Evolutionary conservation across 805 yeast genomes (phyloP).

Genomic region (Candida verbasci): DNA sequence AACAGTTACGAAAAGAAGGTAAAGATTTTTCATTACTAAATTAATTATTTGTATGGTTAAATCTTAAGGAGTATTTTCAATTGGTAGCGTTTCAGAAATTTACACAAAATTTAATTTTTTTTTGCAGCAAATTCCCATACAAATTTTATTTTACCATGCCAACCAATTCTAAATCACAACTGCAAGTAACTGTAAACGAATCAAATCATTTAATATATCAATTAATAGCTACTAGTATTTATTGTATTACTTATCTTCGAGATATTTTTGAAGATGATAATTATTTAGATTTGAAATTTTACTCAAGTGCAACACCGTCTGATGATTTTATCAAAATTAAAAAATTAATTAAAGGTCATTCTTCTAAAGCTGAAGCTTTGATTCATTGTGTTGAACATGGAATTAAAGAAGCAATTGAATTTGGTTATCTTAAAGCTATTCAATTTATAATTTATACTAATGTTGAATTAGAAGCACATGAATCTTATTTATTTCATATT

Average conservation of each 20-base stretch:
- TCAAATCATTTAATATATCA: constrained; percentile 47
- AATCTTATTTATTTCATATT: constrained; percentile 48
- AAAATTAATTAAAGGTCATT: constrained; percentile 42
- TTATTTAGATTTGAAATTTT: constrained; percentile 45
- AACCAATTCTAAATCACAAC: too few relatives aligned
- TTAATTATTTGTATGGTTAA: too few relatives aligned
- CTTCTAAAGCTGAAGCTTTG: constrained; percentile 44
- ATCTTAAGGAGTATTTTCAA: too few relatives aligned
- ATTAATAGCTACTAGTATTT: constrained; percentile 48
- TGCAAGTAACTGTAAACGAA: too few relatives aligned
- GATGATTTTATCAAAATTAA: constrained; percentile 36
- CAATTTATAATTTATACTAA: constrained; percentile 44
- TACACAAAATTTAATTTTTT: too few relatives aligned
- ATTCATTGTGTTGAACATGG: constrained; percentile 54
- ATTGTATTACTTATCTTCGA: constrained; percentile 54
- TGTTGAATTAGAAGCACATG: constrained; percentile 41
- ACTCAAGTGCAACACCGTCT: constrained; percentile 10
- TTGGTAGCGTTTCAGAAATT: too few relatives aligned
- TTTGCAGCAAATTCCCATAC: too few relatives aligned
- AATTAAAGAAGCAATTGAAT: constrained; percentile 40
- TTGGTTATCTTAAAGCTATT: constrained; percentile 40
- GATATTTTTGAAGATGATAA: constrained; percentile 54
- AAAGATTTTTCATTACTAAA: constrained; percentile 3
- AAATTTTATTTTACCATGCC: too few relatives aligned
- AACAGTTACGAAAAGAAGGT: constrained; percentile 8